Evolutionary conservation across 164 flowering plant genomes (phyloP), one percentile per base, ranked within the genome.

Genomic region (Magnolia officinalis): DNA sequence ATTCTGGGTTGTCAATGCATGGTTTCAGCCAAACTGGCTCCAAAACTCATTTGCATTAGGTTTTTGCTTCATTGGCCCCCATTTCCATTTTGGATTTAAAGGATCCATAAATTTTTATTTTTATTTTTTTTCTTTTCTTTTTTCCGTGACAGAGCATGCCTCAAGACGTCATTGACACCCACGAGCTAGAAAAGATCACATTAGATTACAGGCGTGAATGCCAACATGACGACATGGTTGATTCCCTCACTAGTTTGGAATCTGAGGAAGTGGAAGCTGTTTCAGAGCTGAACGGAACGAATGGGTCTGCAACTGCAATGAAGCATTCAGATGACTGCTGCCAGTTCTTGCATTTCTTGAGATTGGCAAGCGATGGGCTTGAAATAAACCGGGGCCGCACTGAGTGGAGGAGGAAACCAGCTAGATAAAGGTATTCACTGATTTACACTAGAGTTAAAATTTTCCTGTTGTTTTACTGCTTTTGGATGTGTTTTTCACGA

Each of bases 341-440:
- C 19, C 91, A 89, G 78, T 92, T 90, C 81, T 75, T 90, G 79
- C 99, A 96, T 82, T 63, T 96, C 49, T 81, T 96, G 84, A 89
- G 93, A 82, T 79, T 92, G 75, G 87, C 97, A 0, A 61, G 80
- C 2, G 85, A 86, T 63, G 94, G 94, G 8, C 84, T 80, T 73
- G 98, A 96, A 77, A 92, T 96, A 59, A 96, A 96, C 83, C 80
- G 99, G 13, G 97, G 98, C 23, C 89, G 95, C 55, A 91, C 99
- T 5, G 93, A 88, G 78, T 96, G 99, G 99, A 87, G 95, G 83
- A 91, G 84, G 81, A 96, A 93, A 79, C 68, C 84, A 18, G 65
- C 76, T 8, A 82, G 79, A 71, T 82, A 75, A 75, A 55, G 13
- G 18, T 55, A 55, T 55, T 16, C 45, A 4, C 45, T 37, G 45